Base-by-base conservation (phyloP, 192 early-diverging fungal species). In the Backusella morwellensis region DNA sequence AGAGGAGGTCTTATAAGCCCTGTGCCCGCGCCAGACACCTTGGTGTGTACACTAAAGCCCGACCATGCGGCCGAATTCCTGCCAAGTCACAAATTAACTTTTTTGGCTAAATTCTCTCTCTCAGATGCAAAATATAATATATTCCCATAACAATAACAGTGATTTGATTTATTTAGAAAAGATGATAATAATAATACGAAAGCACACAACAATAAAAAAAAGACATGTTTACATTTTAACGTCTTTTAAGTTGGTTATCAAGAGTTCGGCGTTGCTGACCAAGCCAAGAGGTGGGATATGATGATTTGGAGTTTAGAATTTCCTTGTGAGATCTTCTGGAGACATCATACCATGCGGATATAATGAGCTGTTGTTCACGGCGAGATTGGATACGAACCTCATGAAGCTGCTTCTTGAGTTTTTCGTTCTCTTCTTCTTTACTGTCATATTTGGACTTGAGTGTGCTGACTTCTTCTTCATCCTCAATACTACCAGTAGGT, bases 341-440 rank as follows among this genome's bases (percentile, higher is more conserved):
- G 19, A 90, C 71, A 74, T 92, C 87, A 75, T 91, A 88, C 91
- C 91, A 98, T 8, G 97, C 95, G 15, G 93, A 94, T 41, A 91
- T 86, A 76, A 98, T 93, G 56, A 96, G 83, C 68, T 86, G 86
- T 75, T 95, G 92, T 78, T 98, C 97, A 36, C 93, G 89, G 76
- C 85, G 85, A 68, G 86, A 87, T 79, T 92, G 92, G 29, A 86
- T 80, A 74, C 92, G 87, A 17, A 88, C 85, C 75, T 96, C 94
- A 59, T 85, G 83, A 67, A 93, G 41, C 36, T 74, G 66, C 26
- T 69, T 69, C 36, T 82, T 73, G n/a, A 81, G 32, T 34, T 75
- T 75, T 29, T 84, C 85, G 21, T 78, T 80, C 38, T 88, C 87
- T 73, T 86, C 85, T 6, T 86, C 83, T 36, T 81, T 81, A 74